These are phyloP conservation scores for Cyanodermella asteris DNA, from an alignment of 2,329 filamentous ascomycete genomes.

Conservation along the genomic window DNA sequence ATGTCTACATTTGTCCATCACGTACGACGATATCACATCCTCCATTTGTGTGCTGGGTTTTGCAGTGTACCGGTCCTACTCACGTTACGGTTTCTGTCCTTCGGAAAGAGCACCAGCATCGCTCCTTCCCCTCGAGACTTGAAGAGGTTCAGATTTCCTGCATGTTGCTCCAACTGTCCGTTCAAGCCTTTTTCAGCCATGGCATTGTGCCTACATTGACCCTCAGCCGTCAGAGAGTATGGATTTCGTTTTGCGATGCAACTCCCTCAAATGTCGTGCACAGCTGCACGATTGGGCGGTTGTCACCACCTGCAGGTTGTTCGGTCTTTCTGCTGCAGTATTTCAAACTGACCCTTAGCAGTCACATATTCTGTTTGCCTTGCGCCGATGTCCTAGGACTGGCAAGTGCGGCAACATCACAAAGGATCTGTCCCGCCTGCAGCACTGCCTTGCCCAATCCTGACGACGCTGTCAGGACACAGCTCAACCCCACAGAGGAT, in stretches of 20 bases:
- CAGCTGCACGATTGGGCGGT: slow-evolving; percentile 50
- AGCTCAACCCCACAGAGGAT: slow-evolving; percentile 61
- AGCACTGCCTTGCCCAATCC: slow-evolving; percentile 41
- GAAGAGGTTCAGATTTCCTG: too few species aligned
- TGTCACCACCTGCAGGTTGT: slow-evolving; percentile 73
- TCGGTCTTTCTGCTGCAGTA: not conserved
- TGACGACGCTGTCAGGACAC: slow-evolving; percentile 51
- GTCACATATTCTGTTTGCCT: slow-evolving; percentile 65
- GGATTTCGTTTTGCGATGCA: slow-evolving; percentile 60
- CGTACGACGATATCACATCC: too few species aligned
- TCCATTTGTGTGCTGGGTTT: too few species aligned
- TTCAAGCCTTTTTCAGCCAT: too few species aligned
- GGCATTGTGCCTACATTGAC: too few species aligned
- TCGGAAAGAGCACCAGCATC: too few species aligned
- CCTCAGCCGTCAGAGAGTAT: too few species aligned
- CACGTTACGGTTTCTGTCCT: too few species aligned
- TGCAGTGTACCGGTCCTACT: too few species aligned
- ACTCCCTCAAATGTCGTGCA: slow-evolving; percentile 52
- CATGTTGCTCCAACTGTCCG: too few species aligned
- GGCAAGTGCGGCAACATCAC: slow-evolving; percentile 28
- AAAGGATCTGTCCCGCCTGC: slow-evolving; percentile 55
- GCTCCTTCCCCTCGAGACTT: too few species aligned
- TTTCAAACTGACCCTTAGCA: slow-evolving; percentile 14
- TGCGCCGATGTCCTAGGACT: slow-evolving; percentile 49
- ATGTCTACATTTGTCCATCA: too few species aligned